Evolutionary conservation across 2,329 filamentous ascomycete genomes (phyloP).

Genomic region (Trichoderma polysporum): DNA sequence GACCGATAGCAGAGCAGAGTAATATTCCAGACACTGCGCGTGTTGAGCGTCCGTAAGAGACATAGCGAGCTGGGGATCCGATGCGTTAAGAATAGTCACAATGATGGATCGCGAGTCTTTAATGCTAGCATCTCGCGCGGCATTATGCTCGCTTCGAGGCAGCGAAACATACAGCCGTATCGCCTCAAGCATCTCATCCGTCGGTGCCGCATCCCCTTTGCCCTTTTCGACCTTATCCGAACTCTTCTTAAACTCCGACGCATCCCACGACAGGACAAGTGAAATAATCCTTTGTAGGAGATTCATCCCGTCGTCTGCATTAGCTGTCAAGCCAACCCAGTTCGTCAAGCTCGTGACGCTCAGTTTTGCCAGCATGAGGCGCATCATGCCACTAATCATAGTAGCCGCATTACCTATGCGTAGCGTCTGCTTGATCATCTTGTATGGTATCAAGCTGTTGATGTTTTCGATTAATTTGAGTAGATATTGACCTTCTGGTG

Average conservation of each 20-base stretch:
- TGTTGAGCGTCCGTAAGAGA: constrained; percentile 62
- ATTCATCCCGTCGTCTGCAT: constrained; percentile 77
- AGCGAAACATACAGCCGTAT: constrained; percentile 59
- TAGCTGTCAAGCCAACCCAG: constrained; percentile 72
- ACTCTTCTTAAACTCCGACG: constrained; percentile 65
- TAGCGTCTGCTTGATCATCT: constrained; percentile 69
- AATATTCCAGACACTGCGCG: constrained; percentile 64
- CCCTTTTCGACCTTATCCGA: constrained; percentile 63
- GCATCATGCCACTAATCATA: constrained; percentile 76
- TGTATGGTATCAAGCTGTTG: constrained; percentile 70
- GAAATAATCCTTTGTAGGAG: constrained; percentile 75
- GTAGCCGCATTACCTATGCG: constrained; percentile 75
- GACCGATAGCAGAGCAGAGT: constrained; percentile 67
- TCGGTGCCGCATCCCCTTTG: constrained; percentile 50
- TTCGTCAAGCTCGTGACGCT: constrained; percentile 73
- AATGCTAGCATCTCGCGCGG: constrained; percentile 56
- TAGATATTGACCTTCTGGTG: constrained; percentile 72
- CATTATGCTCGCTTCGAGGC: constrained; percentile 56
- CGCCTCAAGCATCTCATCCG: constrained; percentile 59
- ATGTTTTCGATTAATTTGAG: constrained; percentile 68
- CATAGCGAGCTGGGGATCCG: constrained; percentile 45
- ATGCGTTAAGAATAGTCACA: constrained; percentile 59
- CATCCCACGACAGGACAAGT: constrained; percentile 71
- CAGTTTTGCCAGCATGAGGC: constrained; percentile 72
- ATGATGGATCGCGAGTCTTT: constrained; percentile 59